These are phyloP conservation scores for Lactifluus pinguis DNA, from an alignment of 768 basidiomycete genomes.

Conservation along the genomic window DNA sequence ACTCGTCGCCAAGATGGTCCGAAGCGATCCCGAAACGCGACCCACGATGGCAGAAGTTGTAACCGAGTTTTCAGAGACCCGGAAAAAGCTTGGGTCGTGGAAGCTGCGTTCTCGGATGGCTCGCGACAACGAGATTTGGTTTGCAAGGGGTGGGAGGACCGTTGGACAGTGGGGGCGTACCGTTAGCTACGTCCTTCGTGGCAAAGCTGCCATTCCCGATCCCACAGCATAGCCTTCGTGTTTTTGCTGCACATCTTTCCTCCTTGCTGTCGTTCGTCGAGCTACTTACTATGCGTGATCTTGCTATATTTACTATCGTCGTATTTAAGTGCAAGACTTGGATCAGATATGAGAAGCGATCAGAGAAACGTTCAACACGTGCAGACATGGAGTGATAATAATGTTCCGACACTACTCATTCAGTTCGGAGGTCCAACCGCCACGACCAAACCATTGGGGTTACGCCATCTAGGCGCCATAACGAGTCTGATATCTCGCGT, in stretches of 20 bases:
- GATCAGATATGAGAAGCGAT: background rate
- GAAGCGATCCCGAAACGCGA: constrained; percentile 26
- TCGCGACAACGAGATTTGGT: background rate
- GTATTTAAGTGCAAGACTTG: background rate
- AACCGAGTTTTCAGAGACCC: constrained; percentile 22
- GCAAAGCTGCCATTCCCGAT: constrained; percentile 4
- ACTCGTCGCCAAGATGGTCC: constrained; percentile 28
- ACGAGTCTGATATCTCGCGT: too few species aligned
- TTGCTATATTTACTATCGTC: background rate
- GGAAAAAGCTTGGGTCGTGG: constrained; percentile 17
- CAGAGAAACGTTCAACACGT: background rate
- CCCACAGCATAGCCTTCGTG: background rate
- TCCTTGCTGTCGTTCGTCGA: background rate
- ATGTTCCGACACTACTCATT: too few species aligned
- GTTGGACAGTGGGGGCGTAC: background rate
- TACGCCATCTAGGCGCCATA: too few species aligned
- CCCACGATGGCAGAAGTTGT: constrained; percentile 27
- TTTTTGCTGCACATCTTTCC: background rate
- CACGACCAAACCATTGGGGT: too few species aligned
- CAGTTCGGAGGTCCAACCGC: too few species aligned
- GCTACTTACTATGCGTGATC: background rate
- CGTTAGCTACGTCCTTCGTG: background rate
- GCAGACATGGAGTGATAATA: background rate
- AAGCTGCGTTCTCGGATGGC: constrained; percentile 28
- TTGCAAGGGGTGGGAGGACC: background rate